A percentile compares a stretch with the other conserved stretches of the same genome.
Conservation (phyloP, 202 grass and related monocot species). For the Setaria viridis region DNA sequence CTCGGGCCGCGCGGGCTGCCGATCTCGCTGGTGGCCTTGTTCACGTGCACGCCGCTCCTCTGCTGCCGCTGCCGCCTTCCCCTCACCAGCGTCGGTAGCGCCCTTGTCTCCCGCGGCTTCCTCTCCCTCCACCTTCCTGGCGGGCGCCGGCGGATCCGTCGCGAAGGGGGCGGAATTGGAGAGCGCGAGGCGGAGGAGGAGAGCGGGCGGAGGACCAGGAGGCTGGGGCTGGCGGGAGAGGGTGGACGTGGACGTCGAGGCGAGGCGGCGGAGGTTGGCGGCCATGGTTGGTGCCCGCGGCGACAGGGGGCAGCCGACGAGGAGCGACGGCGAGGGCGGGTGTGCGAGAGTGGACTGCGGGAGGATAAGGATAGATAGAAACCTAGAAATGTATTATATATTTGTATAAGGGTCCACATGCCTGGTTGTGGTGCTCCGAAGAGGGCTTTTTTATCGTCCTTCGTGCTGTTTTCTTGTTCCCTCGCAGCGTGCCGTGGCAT, state of each 20-base stretch:
- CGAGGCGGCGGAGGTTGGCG: slow-evolving; percentile 55
- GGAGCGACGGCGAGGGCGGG: no score
- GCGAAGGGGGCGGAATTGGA: slow-evolving; percentile 36
- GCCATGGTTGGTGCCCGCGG: slow-evolving; percentile 27
- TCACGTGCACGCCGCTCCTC: slow-evolving; percentile 45
- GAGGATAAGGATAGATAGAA: no score
- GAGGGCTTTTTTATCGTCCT: no score
- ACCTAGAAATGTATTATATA: no score
- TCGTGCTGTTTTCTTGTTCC: no score
- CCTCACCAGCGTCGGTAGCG: background rate
- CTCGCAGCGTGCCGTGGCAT: no score
- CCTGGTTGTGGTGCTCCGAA: no score
- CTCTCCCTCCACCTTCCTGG: background rate
- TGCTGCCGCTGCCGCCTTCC: background rate
- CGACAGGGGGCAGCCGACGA: no score
- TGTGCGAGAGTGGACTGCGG: no score
- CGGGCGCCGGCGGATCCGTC: slow-evolving; percentile 15
- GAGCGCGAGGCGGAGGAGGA: slow-evolving; percentile 22
- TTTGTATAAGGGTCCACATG: no score
- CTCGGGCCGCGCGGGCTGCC: slow-evolving; percentile 79
- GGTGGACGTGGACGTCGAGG: slow-evolving; percentile 1
- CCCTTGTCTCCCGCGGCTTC: slow-evolving; percentile 35
- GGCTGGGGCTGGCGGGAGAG: slow-evolving; percentile 32
- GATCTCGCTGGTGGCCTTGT: slow-evolving; percentile 74
- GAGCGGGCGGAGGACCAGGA: background rate